Percentiles rank a stretch among this genome's conserved stretches.
Conservation (phyloP, 495 filamentous ascomycete species). For the Podospora didyma region DNA sequence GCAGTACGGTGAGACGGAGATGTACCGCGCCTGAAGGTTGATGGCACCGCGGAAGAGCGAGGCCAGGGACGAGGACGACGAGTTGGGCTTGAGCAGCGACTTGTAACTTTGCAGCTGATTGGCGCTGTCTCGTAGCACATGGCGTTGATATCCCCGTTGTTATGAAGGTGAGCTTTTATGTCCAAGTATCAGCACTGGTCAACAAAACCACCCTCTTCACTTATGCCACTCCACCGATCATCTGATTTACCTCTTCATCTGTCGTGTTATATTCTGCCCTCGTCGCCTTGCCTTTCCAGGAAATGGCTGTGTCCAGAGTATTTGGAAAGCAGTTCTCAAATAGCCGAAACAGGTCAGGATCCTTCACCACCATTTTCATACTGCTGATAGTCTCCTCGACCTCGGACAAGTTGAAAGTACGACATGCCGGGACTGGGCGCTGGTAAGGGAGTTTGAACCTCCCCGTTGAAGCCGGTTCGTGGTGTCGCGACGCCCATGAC, state of each 20-base stretch:
- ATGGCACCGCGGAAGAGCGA: slow-evolving; percentile 60
- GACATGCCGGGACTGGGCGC: slow-evolving; percentile 52
- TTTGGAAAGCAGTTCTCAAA: slow-evolving; percentile 65
- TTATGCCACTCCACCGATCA: background rate
- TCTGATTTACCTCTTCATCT: background rate
- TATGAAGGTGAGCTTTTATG: slow-evolving; percentile 43
- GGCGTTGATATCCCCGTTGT: slow-evolving; percentile 67
- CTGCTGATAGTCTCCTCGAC: slow-evolving; percentile 51
- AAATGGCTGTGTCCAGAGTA: slow-evolving; percentile 64
- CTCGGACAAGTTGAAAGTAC: slow-evolving; percentile 52
- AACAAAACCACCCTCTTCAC: background rate
- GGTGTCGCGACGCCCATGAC: slow-evolving; percentile 38
- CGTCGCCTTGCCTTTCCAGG: slow-evolving; percentile 55
- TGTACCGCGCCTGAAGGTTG: slow-evolving; percentile 60
- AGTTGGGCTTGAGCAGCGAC: slow-evolving; percentile 43
- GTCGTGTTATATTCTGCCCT: slow-evolving; percentile 11
- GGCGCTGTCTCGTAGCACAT: slow-evolving; percentile 68
- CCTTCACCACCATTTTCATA: slow-evolving; percentile 46
- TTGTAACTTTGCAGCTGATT: slow-evolving; percentile 66
- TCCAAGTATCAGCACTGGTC: background rate
- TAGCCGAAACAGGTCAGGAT: slow-evolving; percentile 62
- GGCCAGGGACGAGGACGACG: slow-evolving; percentile 40
- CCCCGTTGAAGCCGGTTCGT: slow-evolving; percentile 43
- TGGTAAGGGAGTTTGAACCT: slow-evolving; percentile 49
- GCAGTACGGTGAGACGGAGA: slow-evolving; percentile 56